Evolutionary conservation across 768 basidiomycete genomes (phyloP).

Genomic region (Mycena crocata): DNA sequence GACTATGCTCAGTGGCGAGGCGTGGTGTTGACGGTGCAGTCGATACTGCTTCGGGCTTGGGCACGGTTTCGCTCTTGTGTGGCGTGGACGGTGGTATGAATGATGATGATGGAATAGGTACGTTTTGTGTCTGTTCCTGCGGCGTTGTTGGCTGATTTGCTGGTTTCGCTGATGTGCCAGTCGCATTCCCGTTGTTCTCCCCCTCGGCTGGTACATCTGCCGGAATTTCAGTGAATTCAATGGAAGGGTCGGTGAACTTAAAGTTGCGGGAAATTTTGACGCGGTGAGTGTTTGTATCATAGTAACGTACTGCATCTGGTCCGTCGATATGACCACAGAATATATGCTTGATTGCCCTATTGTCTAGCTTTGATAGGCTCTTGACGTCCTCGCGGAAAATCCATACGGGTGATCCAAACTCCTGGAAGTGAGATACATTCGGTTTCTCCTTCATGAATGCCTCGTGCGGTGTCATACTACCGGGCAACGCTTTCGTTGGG

Average conservation of each 20-base stretch:
- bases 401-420: constrained; percentile 19
- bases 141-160: neutral
- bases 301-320: constrained; percentile 17
- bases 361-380: constrained; percentile 13
- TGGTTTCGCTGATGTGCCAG: neutral
- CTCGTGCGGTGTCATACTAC: constrained; percentile 4
- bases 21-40: neutral
- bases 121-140: no score
- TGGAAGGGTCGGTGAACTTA: neutral
- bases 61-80: neutral
- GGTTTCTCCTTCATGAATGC: constrained; percentile 9
- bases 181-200: neutral
- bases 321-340: constrained; percentile 18
- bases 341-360: neutral
- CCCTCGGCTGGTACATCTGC: neutral
- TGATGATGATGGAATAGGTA: neutral
- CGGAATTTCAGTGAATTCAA: neutral
- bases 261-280: neutral
- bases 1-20: neutral
- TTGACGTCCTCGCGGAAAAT: constrained; percentile 6
- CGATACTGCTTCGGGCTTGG: no score
- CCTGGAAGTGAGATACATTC: constrained; percentile 6
- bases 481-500: neutral
- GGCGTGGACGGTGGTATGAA: neutral
- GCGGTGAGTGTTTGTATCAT: constrained; percentile 3